Base-by-base conservation (phyloP, 164 flowering plant species). In the Sextonia rubra region DNA sequence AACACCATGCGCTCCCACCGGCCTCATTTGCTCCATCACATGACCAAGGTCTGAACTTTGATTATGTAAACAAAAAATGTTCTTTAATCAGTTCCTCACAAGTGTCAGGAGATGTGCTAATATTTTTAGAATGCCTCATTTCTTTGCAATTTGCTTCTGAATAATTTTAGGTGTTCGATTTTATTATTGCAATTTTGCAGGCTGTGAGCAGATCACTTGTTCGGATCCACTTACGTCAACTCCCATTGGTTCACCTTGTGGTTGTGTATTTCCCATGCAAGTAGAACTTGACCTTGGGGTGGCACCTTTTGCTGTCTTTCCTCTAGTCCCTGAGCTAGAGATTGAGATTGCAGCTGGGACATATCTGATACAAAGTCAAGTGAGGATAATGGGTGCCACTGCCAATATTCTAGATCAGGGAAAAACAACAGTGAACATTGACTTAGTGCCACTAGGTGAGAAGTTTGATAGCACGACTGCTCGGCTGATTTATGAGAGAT, bases 401-500 rank as follows among this genome's bases (percentile, higher is more conserved):
- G 91, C 97, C 71, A 95, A 93, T 82, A 81, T 72, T 79, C 84
- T 84, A 69, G 83, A 90, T 82, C 95, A 89, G 79, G 97, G 85
- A 68, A 92, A 79, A 71, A 89, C 97, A 27, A 75, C 87, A 26
- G 93, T 96, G 64, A 93, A 90, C 71, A 83, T 93, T 67, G 81
- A 93, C 81, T 80, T 96, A 87, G 95, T 96, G 71, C 99, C 99
- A 30, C 81, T 96, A 32, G 97, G 94, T 64, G 97, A 95, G 71
- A 93, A 89, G 78, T 96, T 96, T 89, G 99, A 96, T 82, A 89
- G 85, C 71, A 52, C 94, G 7, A 90, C 99, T 71, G 99, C 99
- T 44, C 76, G 77, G 8, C 86, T 96, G 65, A 96, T 82, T n/a
- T 91, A 82, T 69, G 88, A 91, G 64, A 87, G 98, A 74, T 81